phyloP scores from a whole-genome alignment of 768 basidiomycete genomes.

The Calocera cornea region DNA sequence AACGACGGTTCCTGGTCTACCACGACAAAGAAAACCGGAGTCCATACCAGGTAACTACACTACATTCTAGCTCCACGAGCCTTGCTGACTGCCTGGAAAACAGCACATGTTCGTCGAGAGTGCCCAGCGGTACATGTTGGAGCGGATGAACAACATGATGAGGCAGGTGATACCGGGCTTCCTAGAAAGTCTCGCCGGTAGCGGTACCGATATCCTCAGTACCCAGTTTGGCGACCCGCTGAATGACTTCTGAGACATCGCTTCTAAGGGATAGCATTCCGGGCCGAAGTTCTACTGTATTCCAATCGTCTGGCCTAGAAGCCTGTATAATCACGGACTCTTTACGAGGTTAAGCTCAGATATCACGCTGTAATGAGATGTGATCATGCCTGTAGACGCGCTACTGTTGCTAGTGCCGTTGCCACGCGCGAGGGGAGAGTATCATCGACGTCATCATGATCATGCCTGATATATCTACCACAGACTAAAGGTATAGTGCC shows the following conservation, averaged over 20 bases:
- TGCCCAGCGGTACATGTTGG: neutral
- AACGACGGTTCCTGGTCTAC: neutral
- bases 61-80: neutral
- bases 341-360: neutral
- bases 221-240: neutral
- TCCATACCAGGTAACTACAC: neutral
- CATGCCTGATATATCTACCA: neutral
- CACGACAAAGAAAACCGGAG: conserved; percentile 3
- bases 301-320: too few species aligned
- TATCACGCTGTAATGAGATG: neutral
- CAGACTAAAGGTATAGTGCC: neutral
- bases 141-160: neutral
- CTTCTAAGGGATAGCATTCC: neutral
- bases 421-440: neutral
- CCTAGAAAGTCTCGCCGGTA: neutral
- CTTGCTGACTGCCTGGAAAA: neutral
- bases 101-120: conserved; percentile 1
- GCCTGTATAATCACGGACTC: neutral
- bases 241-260: neutral
- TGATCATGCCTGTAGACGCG: neutral
- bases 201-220: neutral
- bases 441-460: neutral
- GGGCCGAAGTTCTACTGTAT: too few species aligned
- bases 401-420: too few species aligned
- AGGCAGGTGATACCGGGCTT: neutral